phyloP scores from a whole-genome alignment of 345 rosid genomes.

The Pugionium dolabratum region DNA sequence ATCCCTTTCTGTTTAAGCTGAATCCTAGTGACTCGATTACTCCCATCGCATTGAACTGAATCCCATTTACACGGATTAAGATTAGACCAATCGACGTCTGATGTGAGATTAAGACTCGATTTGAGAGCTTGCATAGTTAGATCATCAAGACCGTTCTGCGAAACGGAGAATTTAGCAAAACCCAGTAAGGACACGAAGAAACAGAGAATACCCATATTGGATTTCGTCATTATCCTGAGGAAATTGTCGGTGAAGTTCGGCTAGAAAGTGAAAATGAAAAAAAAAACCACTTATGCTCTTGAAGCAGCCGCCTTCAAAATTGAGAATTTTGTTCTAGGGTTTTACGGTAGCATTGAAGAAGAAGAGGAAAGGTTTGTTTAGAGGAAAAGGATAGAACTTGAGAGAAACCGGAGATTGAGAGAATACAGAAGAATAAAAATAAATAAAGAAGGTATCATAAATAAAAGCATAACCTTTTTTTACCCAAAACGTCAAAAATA shows the following conservation, averaged over 20 bases:
- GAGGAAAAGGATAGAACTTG: constrained; percentile 18
- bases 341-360: constrained; percentile 34
- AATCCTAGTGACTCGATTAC: constrained; percentile 50
- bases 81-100: constrained; percentile 57
- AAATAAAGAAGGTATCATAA: constrained; percentile 20
- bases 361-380: neutral
- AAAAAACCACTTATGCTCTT: neutral
- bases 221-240: constrained; percentile 34
- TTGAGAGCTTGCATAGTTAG: constrained; percentile 40
- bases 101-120: constrained; percentile 42
- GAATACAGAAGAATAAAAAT: neutral
- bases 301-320: neutral
- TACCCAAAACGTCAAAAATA: neutral
- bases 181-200: constrained; percentile 26
- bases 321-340: neutral
- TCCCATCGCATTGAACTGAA: constrained; percentile 41
- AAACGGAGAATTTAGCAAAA: constrained; percentile 4
- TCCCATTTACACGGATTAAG: constrained; percentile 67
- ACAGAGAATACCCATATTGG: constrained; percentile 40
- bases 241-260: neutral
- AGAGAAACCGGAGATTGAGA: constrained; percentile 43
- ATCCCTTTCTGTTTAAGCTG: constrained; percentile 53
- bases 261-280: constrained; percentile 4
- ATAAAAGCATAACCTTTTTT: constrained; percentile 23
- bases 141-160: constrained; percentile 37